Conservation (phyloP, 1,284 basidiomycete species). For the Papiliotrema nemorosa region DNA sequence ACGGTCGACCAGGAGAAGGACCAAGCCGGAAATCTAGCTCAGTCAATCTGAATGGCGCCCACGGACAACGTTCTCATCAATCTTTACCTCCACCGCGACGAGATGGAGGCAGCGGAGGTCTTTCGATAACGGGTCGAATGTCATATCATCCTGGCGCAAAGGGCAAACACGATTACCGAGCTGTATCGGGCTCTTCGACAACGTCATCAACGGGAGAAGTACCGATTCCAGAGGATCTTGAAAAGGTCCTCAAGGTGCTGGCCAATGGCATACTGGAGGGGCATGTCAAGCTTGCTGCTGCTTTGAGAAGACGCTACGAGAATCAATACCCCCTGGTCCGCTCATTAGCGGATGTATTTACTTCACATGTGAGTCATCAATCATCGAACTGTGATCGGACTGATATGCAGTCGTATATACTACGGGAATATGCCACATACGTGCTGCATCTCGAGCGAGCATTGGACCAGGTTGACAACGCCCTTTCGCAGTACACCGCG, state of each 20-base stretch:
- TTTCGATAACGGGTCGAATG: constrained; percentile 56
- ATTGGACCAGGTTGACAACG: constrained; percentile 77
- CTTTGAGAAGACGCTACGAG: constrained; percentile 79
- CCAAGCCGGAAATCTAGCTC: constrained; percentile 10
- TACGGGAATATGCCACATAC: constrained; percentile 86
- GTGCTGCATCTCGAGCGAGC: constrained; percentile 87
- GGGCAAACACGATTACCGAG: constrained; percentile 20
- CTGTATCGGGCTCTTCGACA: constrained; percentile 10
- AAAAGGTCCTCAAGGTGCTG: constrained; percentile 77
- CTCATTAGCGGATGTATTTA: constrained; percentile 87
- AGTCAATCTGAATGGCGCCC: constrained; percentile 7
- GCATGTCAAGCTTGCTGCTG: constrained; percentile 75
- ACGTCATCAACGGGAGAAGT: neutral
- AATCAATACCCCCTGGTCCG: constrained; percentile 89
- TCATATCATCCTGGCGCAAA: constrained; percentile 34
- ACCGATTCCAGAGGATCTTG: constrained; percentile 73
- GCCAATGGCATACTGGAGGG: constrained; percentile 79
- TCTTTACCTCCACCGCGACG: constrained; percentile 69
- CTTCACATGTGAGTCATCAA: constrained; percentile 68
- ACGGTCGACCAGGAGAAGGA: constrained; percentile 23
- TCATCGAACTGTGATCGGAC: neutral
- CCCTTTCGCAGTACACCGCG: constrained; percentile 50
- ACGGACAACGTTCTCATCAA: constrained; percentile 61
- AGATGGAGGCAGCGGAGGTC: constrained; percentile 26
- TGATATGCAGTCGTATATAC: constrained; percentile 70